Evolutionary conservation across 139 green algal genomes (phyloP), one percentile per base, ranked within the genome.

Genomic region (Chlorella sp.): DNA sequence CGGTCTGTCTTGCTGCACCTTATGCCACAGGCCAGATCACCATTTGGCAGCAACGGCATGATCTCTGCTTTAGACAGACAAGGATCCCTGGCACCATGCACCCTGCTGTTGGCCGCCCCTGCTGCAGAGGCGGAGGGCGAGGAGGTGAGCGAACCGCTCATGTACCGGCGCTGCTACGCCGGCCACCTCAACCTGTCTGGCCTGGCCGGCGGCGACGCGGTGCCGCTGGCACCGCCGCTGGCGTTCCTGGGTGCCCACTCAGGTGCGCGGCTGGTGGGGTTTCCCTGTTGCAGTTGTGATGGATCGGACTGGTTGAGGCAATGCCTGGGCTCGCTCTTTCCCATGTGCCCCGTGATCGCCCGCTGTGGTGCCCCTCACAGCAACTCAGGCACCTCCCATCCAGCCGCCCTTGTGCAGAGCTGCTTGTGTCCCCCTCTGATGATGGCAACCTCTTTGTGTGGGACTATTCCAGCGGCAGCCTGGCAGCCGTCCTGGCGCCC

Each of bases 371-470:
- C n/a, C n/a, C n/a, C n/a, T n/a, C n/a, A n/a, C n/a, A n/a, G n/a
- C n/a, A n/a, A n/a, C n/a, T n/a, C n/a, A n/a, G n/a, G n/a, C n/a
- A n/a, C n/a, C n/a, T n/a, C n/a, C n/a, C n/a, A n/a, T 71, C 28
- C 36, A 18, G 2, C 23, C 25, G 6, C 38, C 39, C 1, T 38
- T 34, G 13, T 64, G 70, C 81, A 80, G 69, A 90, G 62, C 87
- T 91, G 56, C 80, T 96, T 2, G 79, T 89, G 5, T 93, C 91
- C 25, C 91, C 92, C 34, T 93, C 88, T 2, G 92, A 95, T 76
- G 91, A 94, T 64, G 93, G 93, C 17, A 83, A 68, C 78, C 85
- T 95, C 56, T 96, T 94, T 78, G n/a, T 95, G 3, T 96, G 93
- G 93, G 69, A 90, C 17, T 88, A 86, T 30, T 69, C n/a, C 85